A percentile compares a stretch with the other conserved stretches of the same genome.
Evolutionary conservation across 345 rosid genomes (phyloP).

Genomic region (Firmiana major): DNA sequence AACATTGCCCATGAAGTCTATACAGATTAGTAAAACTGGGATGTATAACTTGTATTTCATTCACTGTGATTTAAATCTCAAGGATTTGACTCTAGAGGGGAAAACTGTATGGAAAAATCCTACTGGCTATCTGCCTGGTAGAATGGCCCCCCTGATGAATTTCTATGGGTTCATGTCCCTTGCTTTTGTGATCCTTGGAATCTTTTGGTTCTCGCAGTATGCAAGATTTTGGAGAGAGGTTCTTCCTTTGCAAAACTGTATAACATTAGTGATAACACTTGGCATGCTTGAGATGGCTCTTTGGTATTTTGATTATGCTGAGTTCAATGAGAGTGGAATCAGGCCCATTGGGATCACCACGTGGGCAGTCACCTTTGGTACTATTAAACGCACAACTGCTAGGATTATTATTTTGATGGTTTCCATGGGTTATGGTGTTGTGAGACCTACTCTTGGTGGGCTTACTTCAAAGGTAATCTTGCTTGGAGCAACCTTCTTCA

Average conservation of each 20-base stretch:
- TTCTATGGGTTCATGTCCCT: slow-evolving; percentile 87
- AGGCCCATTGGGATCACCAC: slow-evolving; percentile 81
- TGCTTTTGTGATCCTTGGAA: slow-evolving; percentile 77
- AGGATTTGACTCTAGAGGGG: slow-evolving; percentile 65
- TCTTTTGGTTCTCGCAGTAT: slow-evolving; percentile 93
- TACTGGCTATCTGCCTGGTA: slow-evolving; percentile 81
- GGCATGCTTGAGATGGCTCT: slow-evolving; percentile 99
- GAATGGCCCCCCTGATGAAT: slow-evolving; percentile 96
- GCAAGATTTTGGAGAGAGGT: slow-evolving; percentile 93
- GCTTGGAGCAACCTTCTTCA: slow-evolving; percentile 86
- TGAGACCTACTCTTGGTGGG: slow-evolving; percentile 94
- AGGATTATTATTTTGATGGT: slow-evolving; percentile 81
- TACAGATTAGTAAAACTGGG: slow-evolving; percentile 76
- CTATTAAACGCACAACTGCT: slow-evolving; percentile 70
- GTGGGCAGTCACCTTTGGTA: slow-evolving; percentile 92
- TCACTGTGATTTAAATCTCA: slow-evolving; percentile 72
- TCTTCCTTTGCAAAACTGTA: slow-evolving; percentile 80
- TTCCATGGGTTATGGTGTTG: slow-evolving; percentile 97
- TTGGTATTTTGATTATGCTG: slow-evolving; percentile 92
- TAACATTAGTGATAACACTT: slow-evolving; percentile 76
- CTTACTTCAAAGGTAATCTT: slow-evolving; percentile 78
- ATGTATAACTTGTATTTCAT: slow-evolving; percentile 94
- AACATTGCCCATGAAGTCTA: slow-evolving; percentile 44
- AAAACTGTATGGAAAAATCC: slow-evolving; percentile 97
- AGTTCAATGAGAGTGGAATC: slow-evolving; percentile 80